Base-by-base conservation (phyloP, 1,139 yeast species). In the Magnusiomyces sp. region DNA sequence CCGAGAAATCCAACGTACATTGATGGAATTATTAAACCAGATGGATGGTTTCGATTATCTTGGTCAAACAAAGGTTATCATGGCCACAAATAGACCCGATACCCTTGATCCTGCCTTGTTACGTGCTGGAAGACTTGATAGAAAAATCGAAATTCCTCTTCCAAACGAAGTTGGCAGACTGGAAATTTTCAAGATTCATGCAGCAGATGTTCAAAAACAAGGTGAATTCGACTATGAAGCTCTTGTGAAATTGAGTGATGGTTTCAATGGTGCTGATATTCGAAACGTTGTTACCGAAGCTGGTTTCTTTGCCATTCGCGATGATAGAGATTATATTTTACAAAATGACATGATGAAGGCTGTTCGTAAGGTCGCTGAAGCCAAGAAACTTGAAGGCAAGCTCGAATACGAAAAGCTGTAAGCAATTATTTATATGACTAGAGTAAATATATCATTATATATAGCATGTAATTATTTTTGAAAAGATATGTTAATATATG, bases 11-110 rank as follows among this genome's bases (percentile, higher is more conserved):
- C 99, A 94, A 72, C 86, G 99, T 73, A 94, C 98, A 2, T 75
- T 94, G 66, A 92, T 94, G 98, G 99, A 94, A 71, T 75, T 94
- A 64, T 77, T 94, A 61, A 92, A 92, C 65, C 98, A 92, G 69
- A 90, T 94, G 98, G 99, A 94, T 68, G 99, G 99, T 55, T 94
- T 94, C 68, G 98, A 94, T 67, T 85, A 89, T 53, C 76, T 94
- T 62, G 98, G 98, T 38, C 95, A 89, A 70, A 94, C 98, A 1
- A 94, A 94, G 73, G 90, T 94, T 50, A 94, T 94, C 62, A 94
- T 94, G 98, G 99, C 99, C 37, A 94, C 99, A 27, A 94, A 94
- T 69, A 80, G 99, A 71, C 98, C 98, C 11, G 98, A 94, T 67
- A 92, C 98, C 10, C 76, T 94, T 58, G 99, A 94, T 68, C 99